Evolutionary conservation across 108 stramenopile species (phyloP).

Genomic region (Fragilaria crotonensis): DNA sequence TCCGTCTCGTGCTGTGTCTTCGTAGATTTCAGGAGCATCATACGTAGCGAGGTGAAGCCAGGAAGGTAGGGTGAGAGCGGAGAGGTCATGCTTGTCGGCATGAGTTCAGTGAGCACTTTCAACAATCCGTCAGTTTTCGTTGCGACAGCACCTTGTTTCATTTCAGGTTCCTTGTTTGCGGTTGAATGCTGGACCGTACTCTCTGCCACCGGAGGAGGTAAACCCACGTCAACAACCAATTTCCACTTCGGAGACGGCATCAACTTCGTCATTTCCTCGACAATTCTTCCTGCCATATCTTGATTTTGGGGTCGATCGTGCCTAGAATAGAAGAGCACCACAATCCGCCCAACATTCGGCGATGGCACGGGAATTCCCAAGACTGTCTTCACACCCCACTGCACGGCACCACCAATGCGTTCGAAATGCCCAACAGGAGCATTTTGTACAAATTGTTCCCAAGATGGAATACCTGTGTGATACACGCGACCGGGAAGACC

Average conservation of each 20-base stretch:
- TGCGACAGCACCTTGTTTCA: not conserved
- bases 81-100: constrained; percentile 45
- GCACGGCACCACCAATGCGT: constrained; percentile 73
- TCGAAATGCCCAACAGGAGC: constrained; percentile 70
- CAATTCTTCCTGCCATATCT: constrained; percentile 48
- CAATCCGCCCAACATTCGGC: constrained; percentile 78
- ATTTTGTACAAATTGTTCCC: constrained; percentile 73
- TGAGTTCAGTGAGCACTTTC: constrained; percentile 20
- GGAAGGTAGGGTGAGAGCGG: constrained; percentile 39
- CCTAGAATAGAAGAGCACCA: constrained; percentile 72
- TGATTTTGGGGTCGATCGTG: constrained; percentile 61
- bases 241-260: constrained; percentile 84
- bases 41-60: constrained; percentile 53
- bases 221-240: constrained; percentile 73
- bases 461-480: constrained; percentile 44
- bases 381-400: constrained; percentile 86
- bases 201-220: not conserved
- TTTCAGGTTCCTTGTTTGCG: not conserved
- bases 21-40: constrained; percentile 40
- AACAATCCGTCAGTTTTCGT: not conserved
- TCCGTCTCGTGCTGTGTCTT: constrained; percentile 46
- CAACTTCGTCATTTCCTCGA: constrained; percentile 71
- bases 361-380: constrained; percentile 75
- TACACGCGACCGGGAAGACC: constrained; percentile 82
- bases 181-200: not conserved